Evolutionary conservation across 1,284 basidiomycete genomes (phyloP), one percentile per base, ranked within the genome.

Genomic region (Dichomitus squalens): DNA sequence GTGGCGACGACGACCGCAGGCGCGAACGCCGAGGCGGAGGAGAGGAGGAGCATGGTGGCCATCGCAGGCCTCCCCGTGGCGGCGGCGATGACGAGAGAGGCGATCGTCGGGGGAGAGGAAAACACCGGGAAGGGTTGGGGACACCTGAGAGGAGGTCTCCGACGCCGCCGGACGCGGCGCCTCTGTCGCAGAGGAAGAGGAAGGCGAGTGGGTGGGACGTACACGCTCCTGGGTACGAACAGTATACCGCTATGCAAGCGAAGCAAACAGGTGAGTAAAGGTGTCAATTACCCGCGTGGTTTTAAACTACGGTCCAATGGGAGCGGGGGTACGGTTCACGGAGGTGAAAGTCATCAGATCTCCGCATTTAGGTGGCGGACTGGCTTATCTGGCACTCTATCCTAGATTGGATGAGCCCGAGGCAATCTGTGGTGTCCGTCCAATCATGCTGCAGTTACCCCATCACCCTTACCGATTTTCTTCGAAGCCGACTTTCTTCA

Each of bases 141-240:
- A 87, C 89, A 9, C 89, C 88, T 5, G 87, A 91, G 64, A 80
- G 89, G 64, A 80, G 94, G 64, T 95, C 92, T 3, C 96, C 96
- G 7, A 99, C 96, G 12, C 96, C 97, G 0, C 87, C 93, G 66
- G 92, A 90, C 44, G 86, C 87, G 11, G 76, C 88, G 29, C 91
- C 93, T 1, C 76, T 99, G 64, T 90, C 90, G 29, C 93, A 96
- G 72, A 81, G 96, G 58, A 88, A 87, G 69, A 80, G 95, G 25
- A 92, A 92, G 68, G 89, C 92, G 8, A 94, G 93, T 52, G 92
- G 93, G 1, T 99, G 97, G 96, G 95, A 99, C 74, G 90, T 97
- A 25, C 89, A 93, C 72, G 93, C 96, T 11, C 91, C 92, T 12
- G 96, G 96, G 20, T 99, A 97, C 66, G 96, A 98, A 69, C 91